A percentile compares a stretch with the other conserved stretches of the same genome.
phyloP scores from a whole-genome alignment of 768 basidiomycete genomes.

The Trametes cinnabarina region DNA sequence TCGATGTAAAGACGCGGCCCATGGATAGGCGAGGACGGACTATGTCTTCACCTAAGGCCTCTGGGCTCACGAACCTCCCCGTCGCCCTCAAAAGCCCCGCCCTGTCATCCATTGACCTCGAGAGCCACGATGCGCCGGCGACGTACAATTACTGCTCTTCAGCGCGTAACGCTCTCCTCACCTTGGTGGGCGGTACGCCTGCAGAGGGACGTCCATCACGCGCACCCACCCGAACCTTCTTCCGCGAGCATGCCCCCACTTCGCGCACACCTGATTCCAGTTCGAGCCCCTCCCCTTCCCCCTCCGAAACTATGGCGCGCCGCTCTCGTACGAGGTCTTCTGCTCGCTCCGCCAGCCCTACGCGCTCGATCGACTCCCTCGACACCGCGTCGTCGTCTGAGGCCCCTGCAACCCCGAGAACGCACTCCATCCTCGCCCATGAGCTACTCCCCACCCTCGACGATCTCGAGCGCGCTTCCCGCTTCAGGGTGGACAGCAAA shows the following conservation, averaged over 20 bases:
- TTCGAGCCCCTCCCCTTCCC: neutral
- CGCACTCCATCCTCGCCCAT: conserved; percentile 18
- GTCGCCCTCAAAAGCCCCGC: conserved; percentile 21
- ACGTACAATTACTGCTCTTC: conserved; percentile 10
- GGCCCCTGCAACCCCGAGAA: conserved; percentile 28
- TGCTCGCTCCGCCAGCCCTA: conserved; percentile 17
- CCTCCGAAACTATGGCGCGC: neutral
- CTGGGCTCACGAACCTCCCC: neutral
- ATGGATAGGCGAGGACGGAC: conserved; percentile 2
- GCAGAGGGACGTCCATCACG: conserved; percentile 10
- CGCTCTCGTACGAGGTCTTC: conserved; percentile 6
- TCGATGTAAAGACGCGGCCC: neutral
- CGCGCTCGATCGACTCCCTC: conserved; percentile 27
- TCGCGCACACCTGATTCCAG: conserved; percentile 11
- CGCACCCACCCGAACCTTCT: conserved; percentile 4
- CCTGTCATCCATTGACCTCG: conserved; percentile 17
- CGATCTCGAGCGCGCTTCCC: conserved; percentile 29
- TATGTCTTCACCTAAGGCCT: neutral
- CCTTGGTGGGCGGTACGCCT: conserved; percentile 10
- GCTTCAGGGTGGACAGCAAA: conserved; percentile 23
- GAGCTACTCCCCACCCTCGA: conserved; percentile 24
- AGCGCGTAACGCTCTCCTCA: conserved; percentile 15
- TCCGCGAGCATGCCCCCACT: neutral
- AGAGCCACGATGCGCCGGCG: conserved; percentile 19
- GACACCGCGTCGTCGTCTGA: conserved; percentile 30